Evolutionary conservation across 768 basidiomycete species (phyloP).

Genomic region (Lactarius sanguifluus): DNA sequence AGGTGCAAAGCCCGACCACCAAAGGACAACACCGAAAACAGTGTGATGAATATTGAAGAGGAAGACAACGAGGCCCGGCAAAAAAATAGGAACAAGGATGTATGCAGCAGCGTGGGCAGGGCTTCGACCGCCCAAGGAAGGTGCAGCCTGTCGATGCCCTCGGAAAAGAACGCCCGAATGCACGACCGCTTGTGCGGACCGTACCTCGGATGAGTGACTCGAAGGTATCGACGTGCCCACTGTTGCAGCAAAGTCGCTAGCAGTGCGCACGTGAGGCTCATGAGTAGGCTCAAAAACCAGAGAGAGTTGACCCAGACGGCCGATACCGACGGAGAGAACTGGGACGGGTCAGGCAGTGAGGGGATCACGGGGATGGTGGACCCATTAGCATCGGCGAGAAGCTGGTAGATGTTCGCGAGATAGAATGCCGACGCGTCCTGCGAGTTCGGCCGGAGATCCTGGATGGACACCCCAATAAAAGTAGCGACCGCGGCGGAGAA

Average conservation of each 20-base stretch:
- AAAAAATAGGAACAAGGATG: constrained; percentile 19
- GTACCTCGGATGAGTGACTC: constrained; percentile 11
- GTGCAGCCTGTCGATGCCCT: constrained; percentile 6
- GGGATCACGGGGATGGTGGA: background rate
- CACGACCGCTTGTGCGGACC: constrained; percentile 9
- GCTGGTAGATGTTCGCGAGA: constrained; percentile 12
- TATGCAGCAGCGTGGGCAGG: constrained; percentile 10
- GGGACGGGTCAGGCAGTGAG: background rate
- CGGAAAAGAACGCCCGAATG: constrained; percentile 12
- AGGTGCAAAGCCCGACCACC: background rate
- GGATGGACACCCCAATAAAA: constrained; percentile 4
- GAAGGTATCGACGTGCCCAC: constrained; percentile 18
- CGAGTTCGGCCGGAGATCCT: constrained; percentile 7
- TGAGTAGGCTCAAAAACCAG: constrained; percentile 17
- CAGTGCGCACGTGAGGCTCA: constrained; percentile 14
- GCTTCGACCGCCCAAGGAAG: background rate
- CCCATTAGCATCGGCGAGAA: background rate
- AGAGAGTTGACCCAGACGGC: constrained; percentile 15
- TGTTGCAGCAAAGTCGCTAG: constrained; percentile 22
- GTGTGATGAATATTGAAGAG: constrained; percentile 16
- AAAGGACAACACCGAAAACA: constrained; percentile 1
- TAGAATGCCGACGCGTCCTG: constrained; percentile 1
- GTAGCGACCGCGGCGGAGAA: constrained; percentile 15
- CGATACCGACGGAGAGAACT: constrained; percentile 7
- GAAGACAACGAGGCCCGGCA: constrained; percentile 12